Evolutionary conservation across 2,329 filamentous ascomycete genomes (phyloP).

Genomic region (Colletotrichum eremochloae): DNA sequence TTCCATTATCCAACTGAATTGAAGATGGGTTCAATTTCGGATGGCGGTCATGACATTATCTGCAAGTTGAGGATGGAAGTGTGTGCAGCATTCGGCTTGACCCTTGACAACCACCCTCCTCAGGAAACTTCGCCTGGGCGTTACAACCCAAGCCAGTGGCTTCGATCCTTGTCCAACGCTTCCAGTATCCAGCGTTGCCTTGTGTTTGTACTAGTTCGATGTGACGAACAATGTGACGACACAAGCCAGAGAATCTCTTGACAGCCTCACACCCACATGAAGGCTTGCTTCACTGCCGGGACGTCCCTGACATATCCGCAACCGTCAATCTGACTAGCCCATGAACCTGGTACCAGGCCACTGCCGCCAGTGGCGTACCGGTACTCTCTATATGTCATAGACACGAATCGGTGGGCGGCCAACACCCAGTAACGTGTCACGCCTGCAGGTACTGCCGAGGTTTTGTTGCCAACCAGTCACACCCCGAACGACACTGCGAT

Average conservation of each 20-base stretch:
- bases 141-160: conserved; percentile 17
- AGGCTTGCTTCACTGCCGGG: background rate
- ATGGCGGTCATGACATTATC: conserved; percentile 12
- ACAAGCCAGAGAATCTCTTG: background rate
- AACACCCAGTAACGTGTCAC: background rate
- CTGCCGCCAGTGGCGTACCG: conserved; percentile 5
- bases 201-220: conserved; percentile 25
- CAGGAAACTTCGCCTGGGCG: background rate
- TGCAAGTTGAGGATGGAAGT: background rate
- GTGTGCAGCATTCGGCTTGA: conserved; percentile 1
- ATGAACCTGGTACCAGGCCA: conserved; percentile 1
- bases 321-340: conserved; percentile 22
- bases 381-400: background rate
- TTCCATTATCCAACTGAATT: background rate
- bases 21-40: background rate
- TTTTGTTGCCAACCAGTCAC: conserved; percentile 41
- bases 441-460: too few relatives aligned
- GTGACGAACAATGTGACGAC: conserved; percentile 24
- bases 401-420: background rate
- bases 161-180: conserved; percentile 1
- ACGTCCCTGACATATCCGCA: conserved; percentile 25
- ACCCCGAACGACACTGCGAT: conserved; percentile 58
- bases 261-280: conserved; percentile 6
- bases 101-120: conserved; percentile 9
- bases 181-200: conserved; percentile 13